phyloP scores from a whole-genome alignment of 202 grass and related monocot genomes.

The Dendrocalamus latiflorus region DNA sequence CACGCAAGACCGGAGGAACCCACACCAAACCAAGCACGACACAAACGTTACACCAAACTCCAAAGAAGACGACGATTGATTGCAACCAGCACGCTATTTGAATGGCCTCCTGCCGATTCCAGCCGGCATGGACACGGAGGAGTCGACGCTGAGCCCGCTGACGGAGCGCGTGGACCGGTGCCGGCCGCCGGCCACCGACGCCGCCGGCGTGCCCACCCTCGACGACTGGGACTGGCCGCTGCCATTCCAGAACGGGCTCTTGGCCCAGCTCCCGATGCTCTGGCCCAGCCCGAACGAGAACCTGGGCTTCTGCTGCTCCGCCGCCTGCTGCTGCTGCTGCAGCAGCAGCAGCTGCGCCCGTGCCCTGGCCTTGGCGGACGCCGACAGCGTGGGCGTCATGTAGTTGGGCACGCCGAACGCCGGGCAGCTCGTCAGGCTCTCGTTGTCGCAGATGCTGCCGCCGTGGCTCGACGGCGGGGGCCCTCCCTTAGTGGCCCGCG shows the following conservation, averaged over 20 bases:
- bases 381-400: conserved; percentile 87
- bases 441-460: conserved; percentile 58
- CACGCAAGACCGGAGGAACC: background rate
- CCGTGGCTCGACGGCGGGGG: conserved; percentile 1
- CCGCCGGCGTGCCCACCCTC: conserved; percentile 35
- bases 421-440: conserved; percentile 86
- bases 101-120: conserved; percentile 50
- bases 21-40: conserved; percentile 42
- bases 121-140: conserved; percentile 68
- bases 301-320: conserved; percentile 50
- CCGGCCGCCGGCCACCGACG: conserved; percentile 34
- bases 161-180: conserved; percentile 64
- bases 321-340: conserved; percentile 43
- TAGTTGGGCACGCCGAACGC: conserved; percentile 77
- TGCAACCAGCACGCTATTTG: conserved; percentile 43
- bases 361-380: conserved; percentile 65
- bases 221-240: conserved; percentile 3
- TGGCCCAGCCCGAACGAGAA: conserved; percentile 69
- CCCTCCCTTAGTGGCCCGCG: background rate
- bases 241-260: conserved; percentile 65
- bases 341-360: conserved; percentile 19
- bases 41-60: conserved; percentile 8
- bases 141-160: conserved; percentile 77
- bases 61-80: background rate
- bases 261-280: conserved; percentile 56